Evolutionary conservation across 2,329 filamentous ascomycete species (phyloP), one percentile per base, ranked within the genome.

Genomic region (Chaetomium sp.): DNA sequence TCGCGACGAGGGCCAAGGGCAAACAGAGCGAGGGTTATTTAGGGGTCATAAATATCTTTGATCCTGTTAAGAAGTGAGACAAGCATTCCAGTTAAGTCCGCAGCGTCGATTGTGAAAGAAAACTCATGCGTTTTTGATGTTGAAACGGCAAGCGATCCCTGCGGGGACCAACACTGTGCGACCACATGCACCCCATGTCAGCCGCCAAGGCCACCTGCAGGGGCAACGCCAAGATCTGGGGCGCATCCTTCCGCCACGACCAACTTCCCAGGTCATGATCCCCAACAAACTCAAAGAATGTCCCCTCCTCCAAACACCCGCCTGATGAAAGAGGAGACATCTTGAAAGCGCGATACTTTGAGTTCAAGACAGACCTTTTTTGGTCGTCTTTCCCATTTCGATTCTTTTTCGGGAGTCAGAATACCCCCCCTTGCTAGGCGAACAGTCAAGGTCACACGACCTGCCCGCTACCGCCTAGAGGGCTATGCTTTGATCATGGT

Each of bases 401-500:
- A 27, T 27, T 3, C 19, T 27, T 3, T 27, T 27, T 27, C n/a
- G 19, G 19, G 19, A 27, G 19, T 27, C 19, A 27, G 19, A 27
- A 27, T 2, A 27, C 2, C n/a, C 52, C 40, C 34, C 46, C 53
- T 10, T 33, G 49, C 49, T 44, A 44, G 49, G 56, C 56, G 35
- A 34, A 41, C 51, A 50, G 50, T 14, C 40, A 33, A 51, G 49
- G 55, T 59, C 58, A 59, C 55, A 49, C 45, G 11, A 14, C 10
- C 40, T 8, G 14, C 12, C 40, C 40, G 37, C 37, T 38, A 8
- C 37, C 12, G 37, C 37, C 8, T 38, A 12, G 12, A 8, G 37
- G 37, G 37, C 8, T 12, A 38, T 38, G 37, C 37, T 2, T 12
- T 12, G 8, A 8, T n/a, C 40, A 42, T 8, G 37, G 4, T 40